Percentiles rank a stretch among this genome's conserved stretches.
These are phyloP conservation scores for Podaxis rugospora DNA, from an alignment of 768 basidiomycete genomes.

Conservation along the genomic window DNA sequence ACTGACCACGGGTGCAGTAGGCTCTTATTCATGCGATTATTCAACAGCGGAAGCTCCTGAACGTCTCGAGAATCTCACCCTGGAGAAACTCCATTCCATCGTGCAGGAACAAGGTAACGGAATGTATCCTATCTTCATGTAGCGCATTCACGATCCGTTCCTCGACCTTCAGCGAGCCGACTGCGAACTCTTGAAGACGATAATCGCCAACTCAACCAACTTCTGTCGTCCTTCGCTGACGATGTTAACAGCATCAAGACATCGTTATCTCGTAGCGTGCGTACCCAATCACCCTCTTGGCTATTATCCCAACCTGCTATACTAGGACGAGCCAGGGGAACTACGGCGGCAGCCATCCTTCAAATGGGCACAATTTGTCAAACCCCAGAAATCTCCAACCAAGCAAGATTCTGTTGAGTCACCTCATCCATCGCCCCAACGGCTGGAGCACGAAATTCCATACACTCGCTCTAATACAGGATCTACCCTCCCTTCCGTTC, in stretches of 20 bases:
- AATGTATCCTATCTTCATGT: constrained; percentile 3
- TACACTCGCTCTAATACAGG: constrained; percentile 31
- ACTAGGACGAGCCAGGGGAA: constrained; percentile 37
- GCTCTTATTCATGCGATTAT: constrained; percentile 5
- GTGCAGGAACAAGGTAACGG: constrained; percentile 71
- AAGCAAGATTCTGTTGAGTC: constrained; percentile 67
- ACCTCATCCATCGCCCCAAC: constrained; percentile 76
- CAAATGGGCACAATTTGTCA: constrained; percentile 83
- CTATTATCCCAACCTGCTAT: constrained; percentile 11
- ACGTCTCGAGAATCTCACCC: constrained; percentile 37
- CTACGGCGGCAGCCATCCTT: constrained; percentile 76
- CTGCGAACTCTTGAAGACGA: constrained; percentile 72
- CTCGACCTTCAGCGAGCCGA: constrained; percentile 50
- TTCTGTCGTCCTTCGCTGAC: constrained; percentile 60
- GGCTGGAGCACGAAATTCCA: constrained; percentile 65
- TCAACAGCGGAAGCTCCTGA: constrained; percentile 27
- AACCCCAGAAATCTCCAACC: constrained; percentile 77
- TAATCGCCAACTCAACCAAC: constrained; percentile 63
- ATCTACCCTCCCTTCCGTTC: constrained; percentile 21
- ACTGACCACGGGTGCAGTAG: background rate
- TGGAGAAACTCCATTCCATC: constrained; percentile 63
- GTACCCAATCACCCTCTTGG: constrained; percentile 14
- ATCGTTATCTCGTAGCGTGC: constrained; percentile 37
- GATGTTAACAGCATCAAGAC: constrained; percentile 47
- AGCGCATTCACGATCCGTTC: background rate